phyloP scores from a whole-genome alignment of 495 filamentous ascomycete species.

The Cairneyella variabilis region DNA sequence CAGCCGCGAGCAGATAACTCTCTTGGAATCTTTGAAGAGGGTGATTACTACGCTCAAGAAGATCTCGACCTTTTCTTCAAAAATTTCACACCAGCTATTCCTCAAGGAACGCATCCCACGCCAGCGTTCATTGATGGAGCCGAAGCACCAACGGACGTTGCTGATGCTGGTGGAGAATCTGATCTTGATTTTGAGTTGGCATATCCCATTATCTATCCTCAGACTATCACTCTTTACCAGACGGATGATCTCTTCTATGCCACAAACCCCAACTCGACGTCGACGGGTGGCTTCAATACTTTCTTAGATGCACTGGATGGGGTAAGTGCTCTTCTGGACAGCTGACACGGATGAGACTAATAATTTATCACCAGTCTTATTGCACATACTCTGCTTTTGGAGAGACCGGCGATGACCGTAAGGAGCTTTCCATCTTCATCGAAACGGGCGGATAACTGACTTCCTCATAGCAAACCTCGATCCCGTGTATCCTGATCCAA shows the following conservation, averaged over 20 bases:
- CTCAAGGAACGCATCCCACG: slow-evolving; percentile 20
- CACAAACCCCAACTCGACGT: slow-evolving; percentile 30
- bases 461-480: slow-evolving; percentile 30
- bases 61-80: slow-evolving; percentile 60
- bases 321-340: slow-evolving; percentile 34
- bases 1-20: slow-evolving; percentile 26
- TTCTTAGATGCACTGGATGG: slow-evolving; percentile 62
- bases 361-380: slow-evolving; percentile 57
- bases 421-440: slow-evolving; percentile 21
- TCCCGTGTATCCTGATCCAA: slow-evolving; percentile 51
- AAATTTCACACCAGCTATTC: slow-evolving; percentile 37
- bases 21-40: slow-evolving; percentile 30
- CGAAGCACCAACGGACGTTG: background rate
- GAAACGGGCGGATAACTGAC: background rate
- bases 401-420: slow-evolving; percentile 26
- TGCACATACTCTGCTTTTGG: slow-evolving; percentile 50
- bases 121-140: slow-evolving; percentile 19
- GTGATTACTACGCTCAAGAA: slow-evolving; percentile 38
- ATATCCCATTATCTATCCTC: slow-evolving; percentile 19
- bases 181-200: slow-evolving; percentile 17
- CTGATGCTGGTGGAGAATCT: slow-evolving; percentile 17
- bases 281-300: slow-evolving; percentile 30
- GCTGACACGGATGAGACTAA: slow-evolving; percentile 38
- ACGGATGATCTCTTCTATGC: slow-evolving; percentile 28
- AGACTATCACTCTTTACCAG: slow-evolving; percentile 18